phyloP scores from a whole-genome alignment of 768 basidiomycete genomes.

The Tricholoma terreum region DNA sequence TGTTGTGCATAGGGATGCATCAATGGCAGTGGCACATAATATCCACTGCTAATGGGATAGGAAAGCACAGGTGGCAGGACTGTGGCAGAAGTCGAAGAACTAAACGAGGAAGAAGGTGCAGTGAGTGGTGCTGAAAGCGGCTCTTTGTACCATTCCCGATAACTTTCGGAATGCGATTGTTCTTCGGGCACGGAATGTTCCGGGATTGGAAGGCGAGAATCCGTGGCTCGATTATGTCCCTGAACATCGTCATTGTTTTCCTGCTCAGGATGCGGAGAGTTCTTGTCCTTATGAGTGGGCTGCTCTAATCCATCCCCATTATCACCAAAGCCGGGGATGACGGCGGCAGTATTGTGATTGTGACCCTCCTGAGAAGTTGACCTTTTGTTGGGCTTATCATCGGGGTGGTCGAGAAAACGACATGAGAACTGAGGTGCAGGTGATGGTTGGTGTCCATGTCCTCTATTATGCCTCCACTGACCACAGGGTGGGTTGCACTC shows the following conservation, averaged over 20 bases:
- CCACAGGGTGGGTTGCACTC: constrained; percentile 61
- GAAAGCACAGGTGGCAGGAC: constrained; percentile 17
- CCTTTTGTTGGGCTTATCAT: constrained; percentile 12
- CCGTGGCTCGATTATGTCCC: constrained; percentile 7
- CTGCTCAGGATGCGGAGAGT: not conserved
- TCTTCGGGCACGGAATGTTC: constrained; percentile 13
- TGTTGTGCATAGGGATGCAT: constrained; percentile 48
- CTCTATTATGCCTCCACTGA: constrained; percentile 44
- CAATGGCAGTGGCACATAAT: constrained; percentile 52
- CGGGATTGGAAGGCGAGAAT: constrained; percentile 17
- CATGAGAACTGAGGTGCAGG: constrained; percentile 26
- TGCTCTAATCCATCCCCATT: constrained; percentile 5
- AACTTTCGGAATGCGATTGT: constrained; percentile 27
- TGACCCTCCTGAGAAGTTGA: constrained; percentile 7
- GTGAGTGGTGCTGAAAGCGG: constrained; percentile 35
- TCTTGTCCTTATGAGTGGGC: constrained; percentile 5
- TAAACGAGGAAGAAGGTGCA: constrained; percentile 33
- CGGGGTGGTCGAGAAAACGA: constrained; percentile 23
- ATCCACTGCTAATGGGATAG: constrained; percentile 39
- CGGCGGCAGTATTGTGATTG: not conserved
- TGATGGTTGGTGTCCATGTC: constrained; percentile 41
- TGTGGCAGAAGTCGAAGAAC: constrained; percentile 26
- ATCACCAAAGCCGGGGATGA: constrained; percentile 1
- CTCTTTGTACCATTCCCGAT: constrained; percentile 45
- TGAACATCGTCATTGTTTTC: not conserved